A percentile compares a stretch with the other conserved stretches of the same genome.
These are phyloP conservation scores for Crithidia acanthocephali DNA, from an alignment of 208 protist species.

Conservation along the genomic window DNA sequence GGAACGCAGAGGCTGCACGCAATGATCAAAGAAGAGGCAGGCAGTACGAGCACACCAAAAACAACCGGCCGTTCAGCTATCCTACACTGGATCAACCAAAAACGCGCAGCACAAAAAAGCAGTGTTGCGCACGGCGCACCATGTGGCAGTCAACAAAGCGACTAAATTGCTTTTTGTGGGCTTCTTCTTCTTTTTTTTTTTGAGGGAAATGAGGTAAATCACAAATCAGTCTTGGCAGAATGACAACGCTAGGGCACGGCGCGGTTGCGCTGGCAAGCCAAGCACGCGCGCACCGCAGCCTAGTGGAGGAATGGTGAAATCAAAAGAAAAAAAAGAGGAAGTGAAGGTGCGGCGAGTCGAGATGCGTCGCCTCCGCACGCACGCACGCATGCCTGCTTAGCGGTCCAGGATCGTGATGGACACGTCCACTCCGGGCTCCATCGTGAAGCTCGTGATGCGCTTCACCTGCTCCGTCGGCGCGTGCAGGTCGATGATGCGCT, in stretches of 20 bases:
- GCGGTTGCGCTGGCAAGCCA: not conserved
- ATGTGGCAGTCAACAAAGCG: too few species aligned
- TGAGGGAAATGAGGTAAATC: slow-evolving; percentile 18
- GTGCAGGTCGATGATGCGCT: slow-evolving; percentile 99
- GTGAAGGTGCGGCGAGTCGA: too few species aligned
- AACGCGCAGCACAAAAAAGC: too few species aligned
- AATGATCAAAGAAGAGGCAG: too few species aligned
- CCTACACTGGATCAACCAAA: too few species aligned
- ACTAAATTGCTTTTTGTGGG: too few species aligned
- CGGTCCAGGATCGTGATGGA: slow-evolving; percentile 83
- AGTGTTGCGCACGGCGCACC: too few species aligned
- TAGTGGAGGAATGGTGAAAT: slow-evolving; percentile 12
- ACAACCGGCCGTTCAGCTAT: too few species aligned
- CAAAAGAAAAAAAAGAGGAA: not conserved
- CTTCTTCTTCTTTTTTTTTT: slow-evolving; percentile 1
- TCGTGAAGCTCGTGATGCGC: slow-evolving; percentile 92
- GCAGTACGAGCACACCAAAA: too few species aligned
- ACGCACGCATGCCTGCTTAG: slow-evolving; percentile 7
- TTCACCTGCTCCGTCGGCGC: slow-evolving; percentile 88
- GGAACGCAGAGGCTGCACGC: too few species aligned
- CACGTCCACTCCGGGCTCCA: slow-evolving; percentile 90
- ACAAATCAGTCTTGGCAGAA: slow-evolving; percentile 32
- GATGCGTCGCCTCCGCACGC: too few species aligned
- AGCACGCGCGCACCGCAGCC: not conserved
- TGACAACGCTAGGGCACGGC: slow-evolving; percentile 39